Conservation (phyloP, 768 basidiomycete species). For the Mycena metata region DNA sequence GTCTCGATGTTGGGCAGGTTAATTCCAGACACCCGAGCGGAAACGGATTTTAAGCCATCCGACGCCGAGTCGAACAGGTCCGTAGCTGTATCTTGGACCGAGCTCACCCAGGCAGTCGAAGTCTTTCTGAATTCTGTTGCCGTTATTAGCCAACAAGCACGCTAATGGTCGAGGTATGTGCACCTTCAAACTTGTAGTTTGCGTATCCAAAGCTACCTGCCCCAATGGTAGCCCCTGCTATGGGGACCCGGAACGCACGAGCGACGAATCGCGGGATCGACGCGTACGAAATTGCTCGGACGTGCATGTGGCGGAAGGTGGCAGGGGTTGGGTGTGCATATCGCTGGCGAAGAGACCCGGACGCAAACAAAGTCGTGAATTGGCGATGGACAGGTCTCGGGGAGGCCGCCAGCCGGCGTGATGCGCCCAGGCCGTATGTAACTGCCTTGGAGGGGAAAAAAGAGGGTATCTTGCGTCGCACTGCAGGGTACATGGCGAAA, state of each 20-base stretch:
- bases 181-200: constrained; percentile 97
- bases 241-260: constrained; percentile 88
- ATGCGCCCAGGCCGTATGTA: constrained; percentile 65
- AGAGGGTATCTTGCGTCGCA: constrained; percentile 56
- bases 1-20: constrained; percentile 66
- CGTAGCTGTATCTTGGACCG: constrained; percentile 78
- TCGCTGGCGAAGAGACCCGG: constrained; percentile 65
- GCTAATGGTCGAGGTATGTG: constrained; percentile 38
- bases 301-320: constrained; percentile 74
- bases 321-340: constrained; percentile 58
- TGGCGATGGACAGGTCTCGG: constrained; percentile 67
- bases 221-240: constrained; percentile 90
- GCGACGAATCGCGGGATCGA: constrained; percentile 92
- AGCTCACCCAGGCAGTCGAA: constrained; percentile 74
- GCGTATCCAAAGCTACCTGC: constrained; percentile 95
- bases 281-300: constrained; percentile 85
- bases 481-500: constrained; percentile 57
- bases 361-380: constrained; percentile 68
- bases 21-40: constrained; percentile 70
- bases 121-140: constrained; percentile 79
- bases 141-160: constrained; percentile 12
- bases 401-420: constrained; percentile 50
- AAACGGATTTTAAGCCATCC: constrained; percentile 72
- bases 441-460: constrained; percentile 56
- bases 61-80: constrained; percentile 81